Evolutionary conservation across 441 rosid genomes (phyloP).

Genomic region (Syzygium syzygioides): DNA sequence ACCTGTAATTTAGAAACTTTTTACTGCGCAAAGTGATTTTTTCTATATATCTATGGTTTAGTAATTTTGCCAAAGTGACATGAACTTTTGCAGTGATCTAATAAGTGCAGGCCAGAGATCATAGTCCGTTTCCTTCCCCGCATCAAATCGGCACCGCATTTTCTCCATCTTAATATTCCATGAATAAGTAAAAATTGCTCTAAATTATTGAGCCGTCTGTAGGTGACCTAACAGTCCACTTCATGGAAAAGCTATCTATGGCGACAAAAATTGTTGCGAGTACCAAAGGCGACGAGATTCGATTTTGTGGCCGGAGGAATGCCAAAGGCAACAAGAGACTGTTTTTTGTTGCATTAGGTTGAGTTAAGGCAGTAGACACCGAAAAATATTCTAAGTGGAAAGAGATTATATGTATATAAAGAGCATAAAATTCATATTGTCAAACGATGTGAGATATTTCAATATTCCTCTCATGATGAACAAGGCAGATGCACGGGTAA

Average conservation of each 20-base stretch:
- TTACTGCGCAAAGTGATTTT: background rate
- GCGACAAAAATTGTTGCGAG: background rate
- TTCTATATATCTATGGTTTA: background rate
- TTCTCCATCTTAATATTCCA: background rate
- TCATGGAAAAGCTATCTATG: background rate
- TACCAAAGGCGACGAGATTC: background rate
- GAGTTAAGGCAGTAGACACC: background rate
- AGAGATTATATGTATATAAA: too few relatives aligned
- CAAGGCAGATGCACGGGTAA: too few relatives aligned
- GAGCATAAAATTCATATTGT: too few relatives aligned
- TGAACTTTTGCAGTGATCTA: accelerated
- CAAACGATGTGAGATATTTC: too few relatives aligned
- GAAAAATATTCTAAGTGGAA: too few relatives aligned
- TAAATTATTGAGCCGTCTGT: background rate
- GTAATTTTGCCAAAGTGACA: background rate
- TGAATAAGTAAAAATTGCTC: background rate
- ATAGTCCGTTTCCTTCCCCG: background rate
- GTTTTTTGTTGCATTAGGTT: accelerated
- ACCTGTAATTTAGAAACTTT: accelerated
- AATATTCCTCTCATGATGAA: too few relatives aligned
- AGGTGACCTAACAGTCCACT: background rate
- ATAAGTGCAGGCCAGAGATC: background rate
- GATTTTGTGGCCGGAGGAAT: background rate
- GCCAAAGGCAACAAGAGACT: background rate
- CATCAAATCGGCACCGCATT: background rate